These are phyloP conservation scores for Fusarium oligoseptatum DNA, from an alignment of 2,329 filamentous ascomycete genomes.

Conservation along the genomic window DNA sequence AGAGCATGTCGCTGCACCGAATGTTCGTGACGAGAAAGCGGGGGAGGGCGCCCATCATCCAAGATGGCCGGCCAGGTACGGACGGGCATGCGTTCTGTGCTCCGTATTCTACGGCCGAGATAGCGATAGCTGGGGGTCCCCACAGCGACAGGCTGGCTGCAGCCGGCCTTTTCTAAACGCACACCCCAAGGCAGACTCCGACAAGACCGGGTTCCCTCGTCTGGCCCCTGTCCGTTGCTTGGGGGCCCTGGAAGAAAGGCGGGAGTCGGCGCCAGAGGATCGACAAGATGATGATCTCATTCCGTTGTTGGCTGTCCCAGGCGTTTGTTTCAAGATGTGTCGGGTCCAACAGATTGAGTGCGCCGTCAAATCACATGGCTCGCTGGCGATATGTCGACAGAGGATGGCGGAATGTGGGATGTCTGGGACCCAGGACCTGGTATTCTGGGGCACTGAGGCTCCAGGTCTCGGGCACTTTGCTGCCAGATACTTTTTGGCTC, in stretches of 20 bases:
- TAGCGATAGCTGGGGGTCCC: conserved; percentile 41
- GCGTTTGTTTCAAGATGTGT: conserved; percentile 48
- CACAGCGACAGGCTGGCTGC: conserved; percentile 33
- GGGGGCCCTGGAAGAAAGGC: conserved; percentile 43
- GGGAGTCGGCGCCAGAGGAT: conserved; percentile 48
- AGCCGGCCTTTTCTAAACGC: conserved; percentile 29
- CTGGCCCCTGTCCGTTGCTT: conserved; percentile 35
- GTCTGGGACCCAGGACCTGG: conserved; percentile 29
- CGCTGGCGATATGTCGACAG: conserved; percentile 24
- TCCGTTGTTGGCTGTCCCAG: conserved; percentile 45
- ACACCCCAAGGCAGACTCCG: conserved; percentile 32
- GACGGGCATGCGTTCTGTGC: conserved; percentile 35
- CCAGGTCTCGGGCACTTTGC: conserved; percentile 24
- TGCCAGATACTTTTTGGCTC: conserved; percentile 29
- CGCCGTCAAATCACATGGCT: conserved; percentile 39
- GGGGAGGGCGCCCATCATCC: conserved; percentile 37
- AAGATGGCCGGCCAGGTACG: conserved; percentile 27
- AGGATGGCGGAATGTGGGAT: conserved; percentile 39
- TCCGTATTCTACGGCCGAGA: conserved; percentile 44
- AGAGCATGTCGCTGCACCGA: conserved; percentile 38
- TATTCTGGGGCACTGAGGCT: conserved; percentile 33
- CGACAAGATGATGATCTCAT: conserved; percentile 49
- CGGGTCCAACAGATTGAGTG: conserved; percentile 23
- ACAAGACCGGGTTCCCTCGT: conserved; percentile 18
- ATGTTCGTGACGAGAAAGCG: conserved; percentile 41